A percentile compares a stretch with the other conserved stretches of the same genome.
Conservation (phyloP, 2,329 filamentous ascomycete genomes). For the Alternaria postmessia region DNA sequence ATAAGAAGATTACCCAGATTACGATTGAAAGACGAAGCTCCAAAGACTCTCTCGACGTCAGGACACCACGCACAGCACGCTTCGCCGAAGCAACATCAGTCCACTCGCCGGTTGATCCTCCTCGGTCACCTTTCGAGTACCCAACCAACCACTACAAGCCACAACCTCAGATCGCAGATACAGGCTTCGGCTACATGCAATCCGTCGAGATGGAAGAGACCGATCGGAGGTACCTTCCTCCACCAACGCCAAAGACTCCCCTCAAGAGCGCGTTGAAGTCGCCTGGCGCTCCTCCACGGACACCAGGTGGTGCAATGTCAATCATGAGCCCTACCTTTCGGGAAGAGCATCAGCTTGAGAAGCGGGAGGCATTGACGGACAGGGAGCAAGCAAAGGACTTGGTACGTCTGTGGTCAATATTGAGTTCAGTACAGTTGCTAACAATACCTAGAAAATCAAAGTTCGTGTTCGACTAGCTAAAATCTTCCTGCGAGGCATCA, state of each 20-base stretch:
- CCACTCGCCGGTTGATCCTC: constrained; percentile 75
- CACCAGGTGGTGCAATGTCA: constrained; percentile 62
- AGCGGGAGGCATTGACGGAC: constrained; percentile 80
- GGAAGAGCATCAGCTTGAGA: constrained; percentile 87
- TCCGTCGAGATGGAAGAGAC: constrained; percentile 64
- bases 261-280: constrained; percentile 91
- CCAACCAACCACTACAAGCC: constrained; percentile 65
- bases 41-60: constrained; percentile 58
- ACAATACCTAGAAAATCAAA: constrained; percentile 80
- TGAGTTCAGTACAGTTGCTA: constrained; percentile 33
- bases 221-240: constrained; percentile 54
- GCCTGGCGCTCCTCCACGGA: constrained; percentile 77
- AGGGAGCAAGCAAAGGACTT: constrained; percentile 87
- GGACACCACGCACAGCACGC: constrained; percentile 76
- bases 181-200: constrained; percentile 90
- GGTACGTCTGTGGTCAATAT: constrained; percentile 64
- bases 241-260: constrained; percentile 76
- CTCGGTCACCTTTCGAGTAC: constrained; percentile 57
- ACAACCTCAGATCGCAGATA: constrained; percentile 79
- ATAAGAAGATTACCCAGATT: constrained; percentile 54
- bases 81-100: constrained; percentile 84
- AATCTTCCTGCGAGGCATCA: constrained; percentile 91
- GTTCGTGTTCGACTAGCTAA: constrained; percentile 91
- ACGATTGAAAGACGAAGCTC: constrained; percentile 53
- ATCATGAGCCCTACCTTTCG: constrained; percentile 91